Conservation (phyloP, 352 stramenopile species). For the Globisporangium nodosum region DNA sequence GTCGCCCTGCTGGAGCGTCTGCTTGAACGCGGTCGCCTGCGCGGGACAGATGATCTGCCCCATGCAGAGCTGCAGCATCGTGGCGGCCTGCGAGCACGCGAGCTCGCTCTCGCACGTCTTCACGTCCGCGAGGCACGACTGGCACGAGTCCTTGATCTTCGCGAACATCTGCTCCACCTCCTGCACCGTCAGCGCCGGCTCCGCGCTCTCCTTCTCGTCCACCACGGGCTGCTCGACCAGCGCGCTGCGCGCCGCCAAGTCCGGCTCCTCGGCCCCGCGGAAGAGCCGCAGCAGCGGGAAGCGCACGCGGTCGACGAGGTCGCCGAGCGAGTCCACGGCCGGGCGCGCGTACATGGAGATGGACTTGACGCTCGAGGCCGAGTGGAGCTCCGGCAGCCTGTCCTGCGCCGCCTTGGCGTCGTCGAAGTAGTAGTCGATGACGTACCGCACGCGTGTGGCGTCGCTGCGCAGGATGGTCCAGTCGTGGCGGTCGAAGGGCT, state of each 20-base stretch:
- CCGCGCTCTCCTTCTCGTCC: constrained; percentile 30
- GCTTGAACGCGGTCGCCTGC: constrained; percentile 59
- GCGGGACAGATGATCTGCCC: constrained; percentile 75
- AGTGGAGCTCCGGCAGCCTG: constrained; percentile 81
- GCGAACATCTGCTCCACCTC: constrained; percentile 79
- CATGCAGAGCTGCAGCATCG: constrained; percentile 89
- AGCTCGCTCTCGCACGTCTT: constrained; percentile 73
- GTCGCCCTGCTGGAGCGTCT: constrained; percentile 61
- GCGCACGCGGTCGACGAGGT: constrained; percentile 77
- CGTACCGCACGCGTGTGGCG: constrained; percentile 93
- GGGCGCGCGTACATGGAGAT: constrained; percentile 87
- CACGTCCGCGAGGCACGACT: constrained; percentile 72
- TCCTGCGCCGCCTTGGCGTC: constrained; percentile 77
- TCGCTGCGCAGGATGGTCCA: constrained; percentile 94
- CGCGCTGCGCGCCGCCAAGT: constrained; percentile 41
- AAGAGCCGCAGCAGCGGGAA: constrained; percentile 58
- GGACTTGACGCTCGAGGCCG: constrained; percentile 76
- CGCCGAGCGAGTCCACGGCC: constrained; percentile 69
- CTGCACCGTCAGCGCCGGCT: constrained; percentile 44
- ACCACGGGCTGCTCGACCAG: constrained; percentile 34
- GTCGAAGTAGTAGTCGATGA: constrained; percentile 99
- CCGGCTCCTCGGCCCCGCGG: constrained; percentile 37
- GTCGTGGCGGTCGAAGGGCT: constrained; percentile 98
- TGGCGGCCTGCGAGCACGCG: constrained; percentile 78
- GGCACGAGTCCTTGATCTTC: constrained; percentile 82